Base-by-base conservation (phyloP, 306 rosid species). In the Purshia tridentata region DNA sequence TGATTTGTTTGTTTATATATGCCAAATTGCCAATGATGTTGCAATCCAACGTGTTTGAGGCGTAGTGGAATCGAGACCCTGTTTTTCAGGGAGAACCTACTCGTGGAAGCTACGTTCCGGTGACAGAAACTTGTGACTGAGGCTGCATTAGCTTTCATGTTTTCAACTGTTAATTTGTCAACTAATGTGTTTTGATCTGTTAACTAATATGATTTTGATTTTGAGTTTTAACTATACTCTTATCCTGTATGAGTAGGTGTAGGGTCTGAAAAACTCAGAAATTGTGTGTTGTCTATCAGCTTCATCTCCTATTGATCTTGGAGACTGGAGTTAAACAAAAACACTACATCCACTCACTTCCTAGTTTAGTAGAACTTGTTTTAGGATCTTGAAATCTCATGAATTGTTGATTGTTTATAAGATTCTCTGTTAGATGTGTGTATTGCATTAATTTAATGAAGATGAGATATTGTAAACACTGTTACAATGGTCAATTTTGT, bases 281-380 rank as follows among this genome's bases (percentile, higher is more conserved):
- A 85, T 18, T 57, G 0, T 42, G 96, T 89, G 96, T 79, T 85
- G 92, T 86, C 93, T 66, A 90, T 88, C 96, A 86, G 86, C 92
- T 88, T 90, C 86, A 14, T 86, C 92, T 88, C 78, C 65, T 52
- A 76, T 5, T 2, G 1, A 0, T 39, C 58, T 72, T 85, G 9
- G 88, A 72, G 91, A 72, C 13, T 49, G 88, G 90, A 84, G 96
- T 82, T 82, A 92, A 92, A 92, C 88, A 84, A 77, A 91, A 76
- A 81, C 92, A 90, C 92, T 5, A 90, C 47, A 83, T 88, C 0
- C 20, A 7, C 9, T 9, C 3, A 0, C 29, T 23, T n/a, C n/a
- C n/a, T n/a, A n/a, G n/a, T n/a, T n/a, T n/a, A n/a, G n/a, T n/a
- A n/a, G n/a, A n/a, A n/a, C n/a, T n/a, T n/a, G n/a, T n/a, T n/a